These are phyloP conservation scores for Polygonum maritimum DNA, from an alignment of 148 eudicot genomes.

Conservation along the genomic window DNA sequence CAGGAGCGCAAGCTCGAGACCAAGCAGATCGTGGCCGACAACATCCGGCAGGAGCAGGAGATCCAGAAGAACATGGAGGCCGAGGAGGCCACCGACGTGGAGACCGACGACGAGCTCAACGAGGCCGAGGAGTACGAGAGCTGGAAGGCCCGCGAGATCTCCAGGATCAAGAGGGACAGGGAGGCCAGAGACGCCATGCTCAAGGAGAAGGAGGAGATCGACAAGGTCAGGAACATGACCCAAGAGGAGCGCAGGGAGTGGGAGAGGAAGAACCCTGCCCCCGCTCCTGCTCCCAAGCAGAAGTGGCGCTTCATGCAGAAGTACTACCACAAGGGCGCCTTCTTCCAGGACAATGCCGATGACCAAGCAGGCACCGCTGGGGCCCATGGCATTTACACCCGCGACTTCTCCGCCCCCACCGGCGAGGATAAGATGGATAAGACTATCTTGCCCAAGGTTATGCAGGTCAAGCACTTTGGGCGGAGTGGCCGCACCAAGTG, in stretches of 20 bases:
- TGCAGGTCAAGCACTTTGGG: conserved; percentile 96
- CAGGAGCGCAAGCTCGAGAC: conserved; percentile 56
- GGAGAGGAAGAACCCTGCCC: conserved; percentile 81
- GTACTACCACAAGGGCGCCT: conserved; percentile 91
- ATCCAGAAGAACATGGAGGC: conserved; percentile 44
- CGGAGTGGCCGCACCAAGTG: conserved; percentile 94
- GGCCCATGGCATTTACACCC: conserved; percentile 32
- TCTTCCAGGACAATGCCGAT: conserved; percentile 71
- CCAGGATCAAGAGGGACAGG: conserved; percentile 87
- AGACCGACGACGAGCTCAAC: conserved; percentile 84
- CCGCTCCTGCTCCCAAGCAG: conserved; percentile 33
- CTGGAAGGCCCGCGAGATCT: conserved; percentile 84
- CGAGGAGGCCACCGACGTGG: conserved; percentile 60
- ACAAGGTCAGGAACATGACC: conserved; percentile 87
- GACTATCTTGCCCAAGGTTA: conserved; percentile 78
- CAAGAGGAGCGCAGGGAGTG: conserved; percentile 94
- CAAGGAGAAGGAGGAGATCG: conserved; percentile 93
- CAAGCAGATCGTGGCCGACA: conserved; percentile 57
- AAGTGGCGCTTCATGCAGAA: conserved; percentile 98
- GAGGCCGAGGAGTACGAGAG: conserved; percentile 92
- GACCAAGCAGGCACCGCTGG: conserved; percentile 61
- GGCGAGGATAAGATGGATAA: conserved; percentile 91
- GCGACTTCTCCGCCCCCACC: conserved; percentile 86
- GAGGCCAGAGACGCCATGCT: conserved; percentile 70
- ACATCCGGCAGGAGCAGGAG: conserved; percentile 40